phyloP scores from a whole-genome alignment of 202 grass and related monocot genomes.

The Setaria viridis region DNA sequence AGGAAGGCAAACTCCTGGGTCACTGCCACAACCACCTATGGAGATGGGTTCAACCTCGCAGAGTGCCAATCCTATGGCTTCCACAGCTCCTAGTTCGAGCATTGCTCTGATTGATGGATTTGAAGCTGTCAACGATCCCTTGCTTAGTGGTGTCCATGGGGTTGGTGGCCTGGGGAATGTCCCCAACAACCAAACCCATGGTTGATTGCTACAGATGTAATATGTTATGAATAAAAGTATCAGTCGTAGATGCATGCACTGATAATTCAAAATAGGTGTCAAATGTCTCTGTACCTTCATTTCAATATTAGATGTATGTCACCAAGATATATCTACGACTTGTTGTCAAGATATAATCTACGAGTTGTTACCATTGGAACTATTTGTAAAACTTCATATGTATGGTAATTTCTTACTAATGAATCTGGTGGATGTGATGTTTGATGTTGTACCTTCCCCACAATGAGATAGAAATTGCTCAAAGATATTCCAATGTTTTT shows the following conservation, averaged over 20 bases:
- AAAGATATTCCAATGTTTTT: not conserved
- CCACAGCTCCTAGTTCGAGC: not conserved
- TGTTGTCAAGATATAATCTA: not conserved
- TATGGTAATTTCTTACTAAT: not conserved
- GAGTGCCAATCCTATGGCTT: not conserved
- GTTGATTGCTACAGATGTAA: not conserved
- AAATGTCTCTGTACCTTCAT: not conserved
- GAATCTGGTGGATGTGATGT: not conserved
- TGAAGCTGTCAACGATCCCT: not conserved
- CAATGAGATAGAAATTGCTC: not conserved
- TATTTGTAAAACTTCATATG: not conserved
- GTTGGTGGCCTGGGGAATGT: not conserved
- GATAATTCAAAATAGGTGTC: not conserved
- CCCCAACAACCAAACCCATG: not conserved
- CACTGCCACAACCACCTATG: not conserved
- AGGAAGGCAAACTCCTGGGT: not conserved
- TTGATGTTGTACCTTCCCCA: not conserved
- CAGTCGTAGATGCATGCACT: not conserved
- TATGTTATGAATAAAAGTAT: conserved; percentile 1
- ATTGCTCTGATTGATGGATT: not conserved
- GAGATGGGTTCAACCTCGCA: not conserved
- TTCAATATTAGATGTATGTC: not conserved
- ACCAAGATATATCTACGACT: conserved; percentile 2
- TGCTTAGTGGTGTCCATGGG: not conserved
- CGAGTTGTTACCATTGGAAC: not conserved